These are phyloP conservation scores for Globisporangium paroecandrum DNA, from an alignment of 352 stramenopile species.

Conservation along the genomic window DNA sequence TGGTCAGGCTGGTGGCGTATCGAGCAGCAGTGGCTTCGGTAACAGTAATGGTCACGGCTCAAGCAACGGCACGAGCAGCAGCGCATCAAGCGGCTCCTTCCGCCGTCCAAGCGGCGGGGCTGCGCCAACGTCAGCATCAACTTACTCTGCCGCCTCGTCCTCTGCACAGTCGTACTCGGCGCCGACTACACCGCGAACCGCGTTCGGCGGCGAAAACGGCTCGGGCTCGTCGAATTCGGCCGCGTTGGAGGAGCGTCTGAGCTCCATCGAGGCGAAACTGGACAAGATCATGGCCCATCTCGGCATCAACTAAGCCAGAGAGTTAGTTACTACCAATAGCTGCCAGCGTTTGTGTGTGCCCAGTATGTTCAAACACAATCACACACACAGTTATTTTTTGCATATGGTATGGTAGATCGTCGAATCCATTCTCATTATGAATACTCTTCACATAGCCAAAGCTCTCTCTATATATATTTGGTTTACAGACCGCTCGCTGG, in stretches of 20 bases:
- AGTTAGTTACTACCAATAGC: neutral
- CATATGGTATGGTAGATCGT: neutral
- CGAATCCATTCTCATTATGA: neutral
- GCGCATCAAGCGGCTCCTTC: constrained; percentile 7
- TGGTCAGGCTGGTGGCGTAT: constrained; percentile 15
- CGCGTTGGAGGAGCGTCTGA: constrained; percentile 57
- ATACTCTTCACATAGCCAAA: neutral
- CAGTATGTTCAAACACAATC: neutral
- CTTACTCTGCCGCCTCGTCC: neutral
- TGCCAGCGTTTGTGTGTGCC: neutral
- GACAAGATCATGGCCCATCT: constrained; percentile 89
- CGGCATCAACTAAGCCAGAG: constrained; percentile 44
- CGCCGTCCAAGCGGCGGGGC: constrained; percentile 8
- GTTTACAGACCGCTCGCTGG: neutral
- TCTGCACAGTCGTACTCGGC: constrained; percentile 35
- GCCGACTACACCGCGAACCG: constrained; percentile 46
- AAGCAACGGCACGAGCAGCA: neutral
- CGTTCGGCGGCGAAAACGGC: constrained; percentile 17
- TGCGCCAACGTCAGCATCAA: neutral
- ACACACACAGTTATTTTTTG: neutral
- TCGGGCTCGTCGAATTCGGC: constrained; percentile 8
- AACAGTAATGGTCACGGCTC: constrained; percentile 8
- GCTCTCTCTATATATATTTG: neutral
- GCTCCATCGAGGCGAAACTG: constrained; percentile 80
- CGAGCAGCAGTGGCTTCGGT: constrained; percentile 3